These are phyloP conservation scores for Jatropha podagrica DNA, from an alignment of 441 rosid genomes.

Conservation along the genomic window DNA sequence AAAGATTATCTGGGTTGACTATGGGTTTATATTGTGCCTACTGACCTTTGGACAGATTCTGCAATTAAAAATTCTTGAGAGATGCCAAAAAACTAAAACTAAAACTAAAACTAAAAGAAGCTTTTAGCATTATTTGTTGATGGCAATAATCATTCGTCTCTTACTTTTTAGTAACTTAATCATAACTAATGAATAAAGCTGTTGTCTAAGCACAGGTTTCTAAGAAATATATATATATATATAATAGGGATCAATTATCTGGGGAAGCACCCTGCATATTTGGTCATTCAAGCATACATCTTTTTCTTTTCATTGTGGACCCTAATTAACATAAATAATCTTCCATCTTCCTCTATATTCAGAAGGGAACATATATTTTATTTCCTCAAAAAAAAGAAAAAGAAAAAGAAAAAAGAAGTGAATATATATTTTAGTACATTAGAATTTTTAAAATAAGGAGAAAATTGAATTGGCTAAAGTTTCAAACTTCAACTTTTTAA, in stretches of 20 bases:
- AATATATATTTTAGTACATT: too few species aligned
- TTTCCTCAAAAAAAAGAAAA: too few species aligned
- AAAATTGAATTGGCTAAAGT: too few species aligned
- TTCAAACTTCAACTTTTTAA: too few species aligned
- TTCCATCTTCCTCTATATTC: too few species aligned
- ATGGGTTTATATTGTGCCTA: conserved; percentile 12
- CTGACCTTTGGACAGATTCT: conserved; percentile 18
- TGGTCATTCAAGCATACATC: neutral
- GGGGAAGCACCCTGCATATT: neutral
- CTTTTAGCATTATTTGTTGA: neutral
- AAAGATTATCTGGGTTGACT: conserved; percentile 25
- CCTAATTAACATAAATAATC: neutral
- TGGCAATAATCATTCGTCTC: conserved; percentile 20
- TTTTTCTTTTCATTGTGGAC: neutral
- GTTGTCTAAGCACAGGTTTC: conserved; percentile 5
- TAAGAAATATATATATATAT: neutral
- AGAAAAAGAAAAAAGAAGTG: too few species aligned
- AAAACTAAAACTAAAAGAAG: neutral
- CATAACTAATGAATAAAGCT: conserved; percentile 16
- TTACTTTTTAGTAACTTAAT: conserved; percentile 22
- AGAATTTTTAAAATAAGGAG: too few species aligned
- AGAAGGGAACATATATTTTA: neutral
- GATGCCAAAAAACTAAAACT: neutral
- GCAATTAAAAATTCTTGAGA: neutral
- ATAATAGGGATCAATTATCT: neutral